phyloP scores from a whole-genome alignment of 2,329 filamentous ascomycete species.

The Elsinoe ampelina region DNA sequence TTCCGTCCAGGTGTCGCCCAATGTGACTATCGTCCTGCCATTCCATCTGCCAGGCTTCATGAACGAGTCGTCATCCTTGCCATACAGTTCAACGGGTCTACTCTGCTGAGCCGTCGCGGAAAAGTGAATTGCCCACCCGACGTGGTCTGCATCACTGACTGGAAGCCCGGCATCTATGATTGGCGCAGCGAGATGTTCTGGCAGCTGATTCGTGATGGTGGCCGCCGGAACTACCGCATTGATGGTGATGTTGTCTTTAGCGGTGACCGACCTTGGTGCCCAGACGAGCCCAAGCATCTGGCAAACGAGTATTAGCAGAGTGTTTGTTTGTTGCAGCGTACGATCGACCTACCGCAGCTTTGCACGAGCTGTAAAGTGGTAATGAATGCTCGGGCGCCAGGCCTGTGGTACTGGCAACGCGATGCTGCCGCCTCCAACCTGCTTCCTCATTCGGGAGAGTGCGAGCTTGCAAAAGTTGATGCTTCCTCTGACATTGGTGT shows the following conservation, averaged over 20 bases:
- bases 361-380: conserved; percentile 27
- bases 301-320: background rate
- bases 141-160: conserved; percentile 27
- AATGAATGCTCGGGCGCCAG: conserved; percentile 31
- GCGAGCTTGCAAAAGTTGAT: conserved; percentile 30
- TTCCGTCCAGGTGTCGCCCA: conserved; percentile 31
- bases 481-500: conserved; percentile 28
- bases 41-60: conserved; percentile 27
- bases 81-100: conserved; percentile 29
- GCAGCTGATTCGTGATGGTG: conserved; percentile 27
- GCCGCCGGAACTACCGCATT: conserved; percentile 32
- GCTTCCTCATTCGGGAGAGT: conserved; percentile 21
- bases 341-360: conserved; percentile 17
- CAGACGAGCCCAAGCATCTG: conserved; percentile 28
- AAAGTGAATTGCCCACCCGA: conserved; percentile 31
- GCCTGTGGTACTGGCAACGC: conserved; percentile 32
- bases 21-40: conserved; percentile 26
- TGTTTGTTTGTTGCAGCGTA: background rate
- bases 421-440: conserved; percentile 25
- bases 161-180: conserved; percentile 27
- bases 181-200: conserved; percentile 24
- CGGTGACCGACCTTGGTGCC: conserved; percentile 24
- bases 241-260: conserved; percentile 28
- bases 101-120: conserved; percentile 30
- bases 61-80: conserved; percentile 24